Conservation (phyloP, 768 basidiomycete genomes). For the Lactifluus rugatus region DNA sequence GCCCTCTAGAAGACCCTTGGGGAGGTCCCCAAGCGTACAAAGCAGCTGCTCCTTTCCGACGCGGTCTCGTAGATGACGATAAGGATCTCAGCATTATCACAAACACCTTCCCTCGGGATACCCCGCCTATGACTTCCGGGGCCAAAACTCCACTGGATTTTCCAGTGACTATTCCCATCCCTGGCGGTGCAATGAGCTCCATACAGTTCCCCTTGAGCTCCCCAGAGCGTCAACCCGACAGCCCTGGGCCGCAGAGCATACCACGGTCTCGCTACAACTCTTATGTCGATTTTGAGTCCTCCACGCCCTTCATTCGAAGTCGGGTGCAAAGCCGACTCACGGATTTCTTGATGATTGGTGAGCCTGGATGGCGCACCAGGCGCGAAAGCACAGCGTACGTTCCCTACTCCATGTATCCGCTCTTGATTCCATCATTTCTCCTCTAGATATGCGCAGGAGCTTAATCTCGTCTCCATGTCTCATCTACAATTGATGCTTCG, state of each 20-base stretch:
- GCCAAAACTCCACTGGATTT: constrained; percentile 49
- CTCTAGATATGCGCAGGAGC: constrained; percentile 67
- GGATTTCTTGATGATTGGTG: constrained; percentile 43
- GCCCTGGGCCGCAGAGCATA: constrained; percentile 46
- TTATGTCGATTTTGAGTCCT: constrained; percentile 60
- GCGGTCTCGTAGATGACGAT: constrained; percentile 68
- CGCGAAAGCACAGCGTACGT: constrained; percentile 86
- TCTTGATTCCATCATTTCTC: background rate
- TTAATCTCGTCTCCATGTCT: constrained; percentile 78
- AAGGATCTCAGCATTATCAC: constrained; percentile 42
- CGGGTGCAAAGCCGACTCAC: constrained; percentile 67
- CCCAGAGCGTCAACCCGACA: constrained; percentile 44
- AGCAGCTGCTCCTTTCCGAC: constrained; percentile 65
- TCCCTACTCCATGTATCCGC: background rate
- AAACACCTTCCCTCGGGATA: constrained; percentile 34
- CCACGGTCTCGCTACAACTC: constrained; percentile 59
- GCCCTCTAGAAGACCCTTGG: constrained; percentile 33
- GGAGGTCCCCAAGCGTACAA: constrained; percentile 34
- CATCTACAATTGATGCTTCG: constrained; percentile 86
- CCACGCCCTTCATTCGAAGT: constrained; percentile 76
- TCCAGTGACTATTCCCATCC: constrained; percentile 43
- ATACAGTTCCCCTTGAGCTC: constrained; percentile 77
- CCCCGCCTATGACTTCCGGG: constrained; percentile 35
- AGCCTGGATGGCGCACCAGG: constrained; percentile 78
- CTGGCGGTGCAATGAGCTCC: constrained; percentile 50